Conservation (phyloP, 2,329 filamentous ascomycete species). For the Aquanectria penicillioides region DNA sequence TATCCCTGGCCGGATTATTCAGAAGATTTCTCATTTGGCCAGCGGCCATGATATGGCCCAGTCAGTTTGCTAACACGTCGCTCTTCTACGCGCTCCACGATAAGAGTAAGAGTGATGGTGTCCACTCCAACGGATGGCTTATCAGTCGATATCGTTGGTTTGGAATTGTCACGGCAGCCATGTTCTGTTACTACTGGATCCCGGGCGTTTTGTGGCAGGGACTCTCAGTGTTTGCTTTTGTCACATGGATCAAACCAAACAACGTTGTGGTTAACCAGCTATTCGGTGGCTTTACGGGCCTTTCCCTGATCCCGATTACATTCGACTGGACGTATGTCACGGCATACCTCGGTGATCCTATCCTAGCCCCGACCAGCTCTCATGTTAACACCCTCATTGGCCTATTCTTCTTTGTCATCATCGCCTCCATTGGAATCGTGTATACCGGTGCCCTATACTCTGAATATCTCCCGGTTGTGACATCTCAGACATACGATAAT, state of each 20-base stretch:
- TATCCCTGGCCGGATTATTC: conserved; percentile 67
- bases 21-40: conserved; percentile 67
- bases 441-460: conserved; percentile 58
- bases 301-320: conserved; percentile 64
- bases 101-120: conserved; percentile 51
- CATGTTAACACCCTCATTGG: conserved; percentile 58
- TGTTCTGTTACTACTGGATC: conserved; percentile 64
- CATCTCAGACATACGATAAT: conserved; percentile 66
- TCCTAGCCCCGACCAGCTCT: conserved; percentile 54
- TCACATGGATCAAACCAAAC: conserved; percentile 64
- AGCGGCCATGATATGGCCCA: conserved; percentile 71
- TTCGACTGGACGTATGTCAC: conserved; percentile 57
- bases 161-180: conserved; percentile 50
- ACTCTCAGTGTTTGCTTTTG: conserved; percentile 64
- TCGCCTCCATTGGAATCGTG: conserved; percentile 57
- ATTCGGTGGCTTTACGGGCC: conserved; percentile 63
- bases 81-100: conserved; percentile 58
- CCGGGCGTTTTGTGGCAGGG: conserved; percentile 61
- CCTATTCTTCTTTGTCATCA: conserved; percentile 53
- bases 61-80: conserved; percentile 57
- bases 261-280: conserved; percentile 64
- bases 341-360: conserved; percentile 54
- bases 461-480: conserved; percentile 65
- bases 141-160: conserved; percentile 60
- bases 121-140: conserved; percentile 54